Conservation (phyloP, 2,329 filamentous ascomycete genomes). For the Paecilomyces fulvus region DNA sequence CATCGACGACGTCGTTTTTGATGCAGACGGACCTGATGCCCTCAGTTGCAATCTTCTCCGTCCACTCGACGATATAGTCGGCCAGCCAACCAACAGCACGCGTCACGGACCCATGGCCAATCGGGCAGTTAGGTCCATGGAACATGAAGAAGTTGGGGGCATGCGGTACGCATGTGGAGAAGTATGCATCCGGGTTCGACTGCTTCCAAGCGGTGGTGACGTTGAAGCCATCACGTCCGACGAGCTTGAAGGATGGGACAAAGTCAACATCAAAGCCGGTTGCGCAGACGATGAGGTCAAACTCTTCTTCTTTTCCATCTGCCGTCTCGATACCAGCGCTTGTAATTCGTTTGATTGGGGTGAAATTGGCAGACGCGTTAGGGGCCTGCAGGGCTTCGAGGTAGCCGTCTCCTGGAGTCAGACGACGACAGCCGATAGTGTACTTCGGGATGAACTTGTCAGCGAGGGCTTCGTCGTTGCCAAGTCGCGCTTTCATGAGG, state of each 20-base stretch:
- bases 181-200: slow-evolving; percentile 13
- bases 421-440: slow-evolving; percentile 17
- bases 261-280: slow-evolving; percentile 36
- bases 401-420: slow-evolving; percentile 21
- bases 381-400: slow-evolving; percentile 16
- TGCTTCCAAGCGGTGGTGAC: slow-evolving; percentile 14
- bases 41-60: neutral
- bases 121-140: neutral
- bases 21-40: neutral
- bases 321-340: slow-evolving; percentile 11
- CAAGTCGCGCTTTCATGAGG: slow-evolving; percentile 13
- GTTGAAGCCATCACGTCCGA: slow-evolving; percentile 17
- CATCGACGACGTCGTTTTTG: slow-evolving; percentile 2
- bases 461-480: slow-evolving; percentile 7
- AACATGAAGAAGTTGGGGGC: slow-evolving; percentile 21
- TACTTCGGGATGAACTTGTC: slow-evolving; percentile 17
- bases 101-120: neutral
- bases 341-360: slow-evolving; percentile 15
- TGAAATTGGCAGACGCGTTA: slow-evolving; percentile 14
- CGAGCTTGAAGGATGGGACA: slow-evolving; percentile 25
- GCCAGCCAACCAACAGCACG: neutral
- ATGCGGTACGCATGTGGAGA: slow-evolving; percentile 10
- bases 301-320: slow-evolving; percentile 12
- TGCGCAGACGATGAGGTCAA: slow-evolving; percentile 28
- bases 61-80: neutral